Conservation (phyloP, 2,329 filamentous ascomycete species). For the Sarocladium brachiariae region DNA sequence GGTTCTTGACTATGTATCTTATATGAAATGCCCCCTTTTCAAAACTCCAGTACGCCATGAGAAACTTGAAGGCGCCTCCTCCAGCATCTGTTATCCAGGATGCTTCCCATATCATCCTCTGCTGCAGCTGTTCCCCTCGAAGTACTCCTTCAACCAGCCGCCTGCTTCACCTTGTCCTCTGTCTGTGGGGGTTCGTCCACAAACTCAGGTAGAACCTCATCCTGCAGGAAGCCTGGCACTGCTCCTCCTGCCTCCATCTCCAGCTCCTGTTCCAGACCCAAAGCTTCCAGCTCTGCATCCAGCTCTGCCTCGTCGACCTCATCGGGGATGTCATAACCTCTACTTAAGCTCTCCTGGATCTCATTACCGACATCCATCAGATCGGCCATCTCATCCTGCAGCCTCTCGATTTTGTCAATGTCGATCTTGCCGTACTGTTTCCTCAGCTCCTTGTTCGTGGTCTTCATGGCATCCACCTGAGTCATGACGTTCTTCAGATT, state of each 20-base stretch:
- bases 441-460: constrained; percentile 84
- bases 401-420: constrained; percentile 91
- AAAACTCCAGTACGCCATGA: neutral
- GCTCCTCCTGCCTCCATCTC: constrained; percentile 60
- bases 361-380: constrained; percentile 96
- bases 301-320: constrained; percentile 95
- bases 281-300: constrained; percentile 90
- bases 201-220: constrained; percentile 80
- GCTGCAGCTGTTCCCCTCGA: too few species aligned
- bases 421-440: constrained; percentile 97
- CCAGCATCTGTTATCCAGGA: neutral
- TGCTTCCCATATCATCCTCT: neutral
- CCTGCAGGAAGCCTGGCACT: constrained; percentile 81
- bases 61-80: neutral
- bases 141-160: constrained; percentile 48
- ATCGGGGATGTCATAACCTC: constrained; percentile 91
- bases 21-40: neutral
- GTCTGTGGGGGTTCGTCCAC: constrained; percentile 82
- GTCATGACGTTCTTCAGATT: constrained; percentile 98
- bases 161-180: constrained; percentile 73
- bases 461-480: constrained; percentile 95
- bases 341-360: constrained; percentile 87
- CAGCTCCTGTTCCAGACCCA: constrained; percentile 90
- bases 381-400: constrained; percentile 99
- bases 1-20: neutral